Base-by-base conservation (phyloP, 2,329 filamentous ascomycete species). In the Cladosporium sp. region DNA sequence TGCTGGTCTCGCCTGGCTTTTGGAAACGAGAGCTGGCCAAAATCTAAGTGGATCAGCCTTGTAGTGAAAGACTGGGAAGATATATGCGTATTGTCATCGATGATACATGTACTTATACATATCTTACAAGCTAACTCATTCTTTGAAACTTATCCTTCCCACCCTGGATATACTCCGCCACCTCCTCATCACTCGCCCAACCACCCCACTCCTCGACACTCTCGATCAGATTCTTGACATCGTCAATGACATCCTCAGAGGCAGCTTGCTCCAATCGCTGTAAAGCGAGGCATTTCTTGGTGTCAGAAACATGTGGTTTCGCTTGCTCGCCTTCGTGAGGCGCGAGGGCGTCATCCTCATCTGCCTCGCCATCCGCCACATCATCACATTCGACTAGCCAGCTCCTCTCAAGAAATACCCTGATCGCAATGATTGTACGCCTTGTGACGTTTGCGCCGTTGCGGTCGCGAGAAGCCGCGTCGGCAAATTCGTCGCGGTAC, bases 121-220 rank as follows among this genome's bases (percentile, higher is more conserved):
- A n/a, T n/a, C n/a, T n/a, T n/a, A n/a, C n/a, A n/a, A n/a, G n/a
- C n/a, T n/a, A n/a, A n/a, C n/a, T 27, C 22, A 27, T 9, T 9
- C 22, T 27, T 9, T 27, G 4, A 27, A 50, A 50, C 25, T 39
- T 43, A 20, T 32, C 15, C 25, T 29, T 30, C 15, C 39, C 43
- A 29, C 42, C 41, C 7, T 32, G 27, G 53, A 40, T 36, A 56
- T 69, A 67, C 27, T 43, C 40, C 48, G 63, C 55, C 4, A 75
- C 67, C 46, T 74, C 68, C 13, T 69, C 61, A 35, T 68, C 66
- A 3, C 52, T 60, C 7, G 73, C 69, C 74, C 74, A 76, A 1
- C 68, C 68, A 18, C 64, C 67, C 71, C 72, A 74, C 2, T 58
- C 61, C 30, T 68, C 59, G 7, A 48, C 45, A 15, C 45, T 39